A percentile compares a stretch with the other conserved stretches of the same genome.
Evolutionary conservation across 106 monocot species (phyloP).

Genomic region (Alisma plantagoaquatica): DNA sequence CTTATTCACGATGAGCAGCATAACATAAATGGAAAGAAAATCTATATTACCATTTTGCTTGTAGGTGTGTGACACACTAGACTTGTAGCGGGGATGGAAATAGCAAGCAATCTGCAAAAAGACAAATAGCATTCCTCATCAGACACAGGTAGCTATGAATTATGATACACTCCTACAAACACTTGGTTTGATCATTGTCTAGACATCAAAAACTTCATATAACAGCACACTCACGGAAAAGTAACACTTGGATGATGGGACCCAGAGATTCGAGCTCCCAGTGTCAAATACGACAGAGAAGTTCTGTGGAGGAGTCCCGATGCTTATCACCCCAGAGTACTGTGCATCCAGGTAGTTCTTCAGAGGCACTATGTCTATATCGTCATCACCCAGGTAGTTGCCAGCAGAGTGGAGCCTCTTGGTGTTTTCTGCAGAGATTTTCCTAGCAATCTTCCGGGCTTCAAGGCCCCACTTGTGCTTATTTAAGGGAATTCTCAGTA

Average conservation of each 20-base stretch:
- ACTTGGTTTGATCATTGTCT: no score
- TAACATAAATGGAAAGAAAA: no score
- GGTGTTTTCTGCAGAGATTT: not conserved
- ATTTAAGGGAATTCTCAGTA: slow-evolving; percentile 39
- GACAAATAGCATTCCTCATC: no score
- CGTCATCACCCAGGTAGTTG: slow-evolving; percentile 15
- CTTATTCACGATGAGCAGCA: no score
- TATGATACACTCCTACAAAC: no score
- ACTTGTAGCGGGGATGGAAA: no score
- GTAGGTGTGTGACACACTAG: no score
- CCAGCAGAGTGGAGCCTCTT: not conserved
- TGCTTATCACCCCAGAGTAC: slow-evolving; percentile 66
- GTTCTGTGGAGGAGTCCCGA: slow-evolving; percentile 61
- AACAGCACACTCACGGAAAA: slow-evolving; percentile 60
- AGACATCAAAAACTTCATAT: no score
- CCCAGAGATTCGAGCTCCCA: slow-evolving; percentile 72
- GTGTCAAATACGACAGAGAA: slow-evolving; percentile 77
- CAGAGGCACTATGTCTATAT: slow-evolving; percentile 28
- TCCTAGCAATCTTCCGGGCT: slow-evolving; percentile 1
- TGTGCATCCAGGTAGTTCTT: slow-evolving; percentile 83
- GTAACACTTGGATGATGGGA: slow-evolving; percentile 64
- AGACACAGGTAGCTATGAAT: no score
- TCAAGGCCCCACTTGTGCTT: slow-evolving; percentile 22
- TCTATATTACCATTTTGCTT: no score
- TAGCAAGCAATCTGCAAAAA: no score